phyloP scores from a whole-genome alignment of 371 early-diverging fungal genomes.

The Mortierella sp. region DNA sequence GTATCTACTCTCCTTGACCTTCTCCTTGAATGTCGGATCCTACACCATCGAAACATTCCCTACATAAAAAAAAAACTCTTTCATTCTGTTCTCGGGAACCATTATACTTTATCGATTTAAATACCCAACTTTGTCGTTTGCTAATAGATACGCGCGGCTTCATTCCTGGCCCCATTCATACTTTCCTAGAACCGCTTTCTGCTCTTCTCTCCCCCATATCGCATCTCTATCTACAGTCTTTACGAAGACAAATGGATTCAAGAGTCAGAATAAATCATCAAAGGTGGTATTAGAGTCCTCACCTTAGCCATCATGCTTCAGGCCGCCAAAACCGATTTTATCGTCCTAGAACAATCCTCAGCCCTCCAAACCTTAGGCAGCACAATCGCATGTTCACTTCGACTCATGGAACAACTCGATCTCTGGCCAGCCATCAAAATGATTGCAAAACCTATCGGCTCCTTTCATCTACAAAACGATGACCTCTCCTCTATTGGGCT shows the following conservation, averaged over 20 bases:
- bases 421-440: conserved; percentile 26
- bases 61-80: no score
- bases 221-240: no score
- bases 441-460: conserved; percentile 49
- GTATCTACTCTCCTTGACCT: no score
- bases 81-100: no score
- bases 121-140: no score
- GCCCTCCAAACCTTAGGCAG: conserved; percentile 31
- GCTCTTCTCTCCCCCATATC: no score
- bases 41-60: no score
- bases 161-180: no score
- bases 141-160: no score
- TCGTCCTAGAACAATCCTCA: conserved; percentile 41
- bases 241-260: conserved; percentile 13
- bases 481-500: conserved; percentile 32
- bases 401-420: conserved; percentile 50
- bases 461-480: conserved; percentile 36
- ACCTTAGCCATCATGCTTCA: conserved; percentile 45
- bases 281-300: conserved; percentile 51
- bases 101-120: no score
- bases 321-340: conserved; percentile 34
- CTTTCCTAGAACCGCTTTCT: no score
- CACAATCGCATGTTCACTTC: conserved; percentile 41
- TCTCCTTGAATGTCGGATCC: no score
- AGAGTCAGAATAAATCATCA: conserved; percentile 26